Conservation (phyloP, 1,284 basidiomycete genomes). For the Trichosporon sp. region DNA sequence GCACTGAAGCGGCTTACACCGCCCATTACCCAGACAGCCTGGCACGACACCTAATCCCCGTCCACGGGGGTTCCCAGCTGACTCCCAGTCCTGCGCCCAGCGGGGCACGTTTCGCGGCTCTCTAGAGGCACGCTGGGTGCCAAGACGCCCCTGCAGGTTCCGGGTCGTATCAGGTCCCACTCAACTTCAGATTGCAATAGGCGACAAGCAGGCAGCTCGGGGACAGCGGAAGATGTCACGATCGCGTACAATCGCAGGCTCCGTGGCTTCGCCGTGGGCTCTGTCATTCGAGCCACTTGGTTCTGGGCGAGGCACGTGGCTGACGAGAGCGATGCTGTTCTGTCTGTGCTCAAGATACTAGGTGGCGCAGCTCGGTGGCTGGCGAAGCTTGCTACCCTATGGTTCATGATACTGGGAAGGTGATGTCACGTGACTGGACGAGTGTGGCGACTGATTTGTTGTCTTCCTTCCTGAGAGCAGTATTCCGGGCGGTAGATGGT, state of each 20-base stretch:
- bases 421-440: too few species aligned
- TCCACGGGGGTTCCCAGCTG: slow-evolving; percentile 19
- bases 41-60: slow-evolving; percentile 1
- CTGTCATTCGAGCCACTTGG: too few species aligned
- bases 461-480: too few species aligned
- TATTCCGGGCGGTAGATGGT: too few species aligned
- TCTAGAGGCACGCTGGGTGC: not conserved
- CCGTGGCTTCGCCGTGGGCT: not conserved
- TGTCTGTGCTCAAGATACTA: too few species aligned
- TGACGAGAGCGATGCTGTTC: not conserved
- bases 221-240: too few species aligned
- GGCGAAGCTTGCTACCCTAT: too few species aligned
- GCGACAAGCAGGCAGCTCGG: not conserved
- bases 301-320: not conserved
- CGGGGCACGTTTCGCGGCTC: not conserved
- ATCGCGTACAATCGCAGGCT: too few species aligned
- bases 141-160: not conserved
- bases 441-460: too few species aligned
- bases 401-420: too few species aligned
- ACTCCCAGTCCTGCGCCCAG: not conserved
- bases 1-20: not conserved
- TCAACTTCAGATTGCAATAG: not conserved
- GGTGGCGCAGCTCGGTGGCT: too few species aligned
- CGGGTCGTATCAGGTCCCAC: not conserved
- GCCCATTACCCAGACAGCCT: not conserved